Evolutionary conservation across 2,329 filamentous ascomycete species (phyloP).

Genomic region (Fusarium zealandicum): DNA sequence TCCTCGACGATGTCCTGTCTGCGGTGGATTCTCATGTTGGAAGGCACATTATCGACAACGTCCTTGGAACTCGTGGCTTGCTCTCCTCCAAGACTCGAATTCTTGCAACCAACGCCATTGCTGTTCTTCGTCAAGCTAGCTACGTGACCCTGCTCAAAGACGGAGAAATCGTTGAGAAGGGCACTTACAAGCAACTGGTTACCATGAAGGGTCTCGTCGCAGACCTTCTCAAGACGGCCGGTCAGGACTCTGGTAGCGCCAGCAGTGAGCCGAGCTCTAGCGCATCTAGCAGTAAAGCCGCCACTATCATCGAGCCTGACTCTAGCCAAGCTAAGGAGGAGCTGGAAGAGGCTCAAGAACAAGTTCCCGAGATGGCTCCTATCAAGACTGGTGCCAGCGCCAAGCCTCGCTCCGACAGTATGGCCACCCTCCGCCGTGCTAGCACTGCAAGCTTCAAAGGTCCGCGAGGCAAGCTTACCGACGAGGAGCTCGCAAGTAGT

Average conservation of each 20-base stretch:
- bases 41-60: slow-evolving; percentile 91
- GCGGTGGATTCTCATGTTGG: slow-evolving; percentile 99
- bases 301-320: slow-evolving; percentile 63
- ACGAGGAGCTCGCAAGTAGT: slow-evolving; percentile 78
- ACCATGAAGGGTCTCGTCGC: slow-evolving; percentile 93
- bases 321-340: slow-evolving; percentile 66
- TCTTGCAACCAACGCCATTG: slow-evolving; percentile 92
- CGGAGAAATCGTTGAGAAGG: slow-evolving; percentile 82
- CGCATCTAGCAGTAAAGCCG: slow-evolving; percentile 59
- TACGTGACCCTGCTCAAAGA: slow-evolving; percentile 87
- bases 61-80: slow-evolving; percentile 84
- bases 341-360: slow-evolving; percentile 80
- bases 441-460: slow-evolving; percentile 91
- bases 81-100: slow-evolving; percentile 87
- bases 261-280: slow-evolving; percentile 54
- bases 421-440: slow-evolving; percentile 83
- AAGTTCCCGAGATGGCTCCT: slow-evolving; percentile 75
- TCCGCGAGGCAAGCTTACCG: slow-evolving; percentile 80
- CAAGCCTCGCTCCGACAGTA: slow-evolving; percentile 72
- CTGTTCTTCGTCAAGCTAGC: slow-evolving; percentile 87
- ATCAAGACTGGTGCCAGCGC: slow-evolving; percentile 66
- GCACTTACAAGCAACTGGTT: slow-evolving; percentile 88
- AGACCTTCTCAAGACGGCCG: slow-evolving; percentile 80
- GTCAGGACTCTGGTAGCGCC: slow-evolving; percentile 59
- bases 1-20: slow-evolving; percentile 92